phyloP scores from a whole-genome alignment of 257 asterid species.

The Solanum gandarillasii region DNA sequence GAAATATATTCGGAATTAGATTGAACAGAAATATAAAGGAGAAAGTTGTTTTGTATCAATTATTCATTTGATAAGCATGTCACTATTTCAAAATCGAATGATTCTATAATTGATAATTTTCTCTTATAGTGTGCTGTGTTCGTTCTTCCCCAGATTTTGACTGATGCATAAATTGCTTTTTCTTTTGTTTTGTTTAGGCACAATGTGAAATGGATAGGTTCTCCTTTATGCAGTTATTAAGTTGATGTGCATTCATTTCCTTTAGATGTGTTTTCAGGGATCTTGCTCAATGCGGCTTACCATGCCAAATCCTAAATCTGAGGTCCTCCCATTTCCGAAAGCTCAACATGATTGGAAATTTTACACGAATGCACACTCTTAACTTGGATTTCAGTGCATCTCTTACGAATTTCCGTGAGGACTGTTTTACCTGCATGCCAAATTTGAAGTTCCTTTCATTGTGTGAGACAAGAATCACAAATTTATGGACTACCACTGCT shows the following conservation, averaged over 20 bases:
- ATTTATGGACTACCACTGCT: slow-evolving; percentile 83
- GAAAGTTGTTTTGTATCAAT: neutral
- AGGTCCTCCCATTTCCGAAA: slow-evolving; percentile 76
- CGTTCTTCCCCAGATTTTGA: neutral
- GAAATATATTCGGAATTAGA: neutral
- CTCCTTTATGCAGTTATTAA: neutral
- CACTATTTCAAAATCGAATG: neutral
- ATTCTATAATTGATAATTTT: neutral
- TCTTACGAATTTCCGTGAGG: slow-evolving; percentile 72
- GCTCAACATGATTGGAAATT: slow-evolving; percentile 68
- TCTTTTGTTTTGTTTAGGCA: neutral
- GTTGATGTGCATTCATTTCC: slow-evolving; percentile 7
- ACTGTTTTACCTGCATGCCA: slow-evolving; percentile 80
- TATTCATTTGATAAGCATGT: neutral
- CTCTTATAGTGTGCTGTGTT: neutral
- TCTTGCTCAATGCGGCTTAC: slow-evolving; percentile 68
- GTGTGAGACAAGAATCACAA: slow-evolving; percentile 74
- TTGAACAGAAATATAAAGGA: neutral
- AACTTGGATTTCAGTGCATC: slow-evolving; percentile 85
- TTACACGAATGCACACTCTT: slow-evolving; percentile 48
- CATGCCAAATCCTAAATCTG: slow-evolving; percentile 62
- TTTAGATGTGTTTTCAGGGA: slow-evolving; percentile 40
- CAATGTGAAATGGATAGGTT: neutral
- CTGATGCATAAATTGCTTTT: neutral
- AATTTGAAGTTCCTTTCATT: slow-evolving; percentile 65